Evolutionary conservation across 1,284 basidiomycete genomes (phyloP), one percentile per base, ranked within the genome.

Genomic region (Sporisorium iseilematis-ciliati): DNA sequence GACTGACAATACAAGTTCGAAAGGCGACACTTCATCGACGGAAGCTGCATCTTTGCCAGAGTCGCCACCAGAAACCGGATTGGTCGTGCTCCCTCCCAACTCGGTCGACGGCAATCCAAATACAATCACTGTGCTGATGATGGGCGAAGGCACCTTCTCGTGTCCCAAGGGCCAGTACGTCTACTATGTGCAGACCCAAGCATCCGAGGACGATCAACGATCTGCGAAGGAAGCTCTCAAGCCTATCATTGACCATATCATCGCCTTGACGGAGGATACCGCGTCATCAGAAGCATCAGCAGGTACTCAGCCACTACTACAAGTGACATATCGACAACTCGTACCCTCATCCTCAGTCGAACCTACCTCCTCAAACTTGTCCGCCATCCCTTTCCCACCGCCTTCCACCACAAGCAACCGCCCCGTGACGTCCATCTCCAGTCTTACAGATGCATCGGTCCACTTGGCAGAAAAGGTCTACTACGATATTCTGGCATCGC

Each of bases 71-170:
- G 93, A 94, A 81, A 92, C 91, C 10, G 90, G 90, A 1, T 85
- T 96, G 3, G 80, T 95, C 10, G 88, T 97, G 5, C 94, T 97
- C 75, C 94, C 95, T 0, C 94, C 95, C 0, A 87, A 86, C 7
- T 62, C 63, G 7, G 41, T 77, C 21, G 49, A 49, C 18, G 38
- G 51, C n/a, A 77, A 74, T 38, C 49, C 58, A 7, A 70, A 73
- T 35, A 88, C 91, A 1, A 93, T 91, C 2, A 90, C 91, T 7
- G 79, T 80, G 4, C 65, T 84, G 7, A 80, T 93, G 54, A 91
- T 92, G 43, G 96, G 95, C 7, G 90, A 93, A 81, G 92, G 91
- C 10, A 94, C 92, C 0, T 90, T 95, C 86, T 92, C 92, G 8
- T 90, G 93, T 60, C 96, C 96, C 0, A 87, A 89, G 57, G 93